phyloP scores from a whole-genome alignment of 2,329 filamentous ascomycete genomes.

The Nigrospora osmanthi region DNA sequence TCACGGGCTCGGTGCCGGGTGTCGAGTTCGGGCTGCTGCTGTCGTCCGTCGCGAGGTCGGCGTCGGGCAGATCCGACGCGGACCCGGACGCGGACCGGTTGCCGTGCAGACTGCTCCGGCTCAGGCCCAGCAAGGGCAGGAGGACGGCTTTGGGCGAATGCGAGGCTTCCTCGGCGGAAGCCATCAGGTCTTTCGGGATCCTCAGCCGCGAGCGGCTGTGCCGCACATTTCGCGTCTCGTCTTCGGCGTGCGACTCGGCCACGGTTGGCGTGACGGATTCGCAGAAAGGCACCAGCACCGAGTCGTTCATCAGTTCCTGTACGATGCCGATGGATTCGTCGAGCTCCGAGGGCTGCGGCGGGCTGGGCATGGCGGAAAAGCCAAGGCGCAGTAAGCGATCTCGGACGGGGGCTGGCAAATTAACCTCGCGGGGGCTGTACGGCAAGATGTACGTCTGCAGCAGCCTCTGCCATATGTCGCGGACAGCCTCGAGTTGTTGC shows the following conservation, averaged over 20 bases:
- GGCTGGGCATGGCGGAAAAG: constrained; percentile 42
- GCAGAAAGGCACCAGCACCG: constrained; percentile 84
- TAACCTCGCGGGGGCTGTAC: constrained; percentile 80
- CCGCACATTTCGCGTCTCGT: constrained; percentile 24
- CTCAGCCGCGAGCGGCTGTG: constrained; percentile 30
- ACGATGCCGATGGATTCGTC: constrained; percentile 81
- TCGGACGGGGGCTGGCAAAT: constrained; percentile 78
- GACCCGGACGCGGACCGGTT: constrained; percentile 36
- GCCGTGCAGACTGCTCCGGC: constrained; percentile 24
- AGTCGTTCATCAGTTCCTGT: constrained; percentile 96
- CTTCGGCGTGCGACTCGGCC: constrained; percentile 25
- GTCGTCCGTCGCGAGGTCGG: constrained; percentile 55
- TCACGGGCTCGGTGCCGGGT: constrained; percentile 55
- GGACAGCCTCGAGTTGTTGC: constrained; percentile 56
- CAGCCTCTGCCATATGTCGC: constrained; percentile 78
- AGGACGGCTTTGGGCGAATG: constrained; percentile 36
- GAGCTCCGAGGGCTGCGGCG: constrained; percentile 67
- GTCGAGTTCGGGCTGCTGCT: constrained; percentile 54
- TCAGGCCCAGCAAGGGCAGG: constrained; percentile 31
- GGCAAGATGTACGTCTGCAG: constrained; percentile 86
- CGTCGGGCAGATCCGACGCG: constrained; percentile 34
- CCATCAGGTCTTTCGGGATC: constrained; percentile 24
- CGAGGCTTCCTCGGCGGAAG: constrained; percentile 26
- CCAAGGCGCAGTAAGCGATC: constrained; percentile 67
- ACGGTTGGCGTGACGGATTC: constrained; percentile 48